Evolutionary conservation across 805 yeast species (phyloP), one percentile per base, ranked within the genome.

Genomic region (Metschnikowia shivogae): DNA sequence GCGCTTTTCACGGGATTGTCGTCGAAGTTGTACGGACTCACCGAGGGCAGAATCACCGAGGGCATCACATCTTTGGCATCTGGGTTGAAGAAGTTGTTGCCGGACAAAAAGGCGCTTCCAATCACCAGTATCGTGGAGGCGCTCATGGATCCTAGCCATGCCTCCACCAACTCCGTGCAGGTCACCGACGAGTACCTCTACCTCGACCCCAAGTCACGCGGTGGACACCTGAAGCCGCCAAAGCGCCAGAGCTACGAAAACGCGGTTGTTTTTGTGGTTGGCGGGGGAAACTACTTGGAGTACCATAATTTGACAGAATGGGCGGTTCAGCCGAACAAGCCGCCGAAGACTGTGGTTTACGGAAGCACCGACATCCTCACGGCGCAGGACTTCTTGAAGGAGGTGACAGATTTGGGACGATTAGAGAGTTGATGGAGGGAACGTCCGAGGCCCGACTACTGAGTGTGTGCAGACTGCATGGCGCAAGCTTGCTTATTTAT

Each of bases 281-380:
- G 99, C 22, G 99, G 99, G 30, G 98, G 98, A 39, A 90, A 88
- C 64, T 93, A 89, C 62, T 69, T 87, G 50, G 99, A 93, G 68
- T 93, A 92, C 62, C 95, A 90, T 48, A 92, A 92, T 59, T 76
- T 93, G 59, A 95, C 88, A 64, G 96, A 90, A 63, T 90, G 96
- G 95, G 79, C 81, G 0, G 62, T 65, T 12, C 59, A 54, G 37
- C 70, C 73, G 34, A 65, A 59, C 42, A 63, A 58, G 45, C 48
- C 56, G 5, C 48, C 60, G 7, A 84, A 80, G 60, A 70, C 72
- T 30, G 86, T 93, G 28, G 78, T 86, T 19, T 92, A 93, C 63
- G 99, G 99, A 24, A 81, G 95, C 56, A 89, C 96, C 1, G 82
- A 79, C 51, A 78, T 89, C 33, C 64, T 80, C 29, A 81, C 89